Evolutionary conservation across 129 eudicot genomes (phyloP).

Genomic region (Apium graveolens): DNA sequence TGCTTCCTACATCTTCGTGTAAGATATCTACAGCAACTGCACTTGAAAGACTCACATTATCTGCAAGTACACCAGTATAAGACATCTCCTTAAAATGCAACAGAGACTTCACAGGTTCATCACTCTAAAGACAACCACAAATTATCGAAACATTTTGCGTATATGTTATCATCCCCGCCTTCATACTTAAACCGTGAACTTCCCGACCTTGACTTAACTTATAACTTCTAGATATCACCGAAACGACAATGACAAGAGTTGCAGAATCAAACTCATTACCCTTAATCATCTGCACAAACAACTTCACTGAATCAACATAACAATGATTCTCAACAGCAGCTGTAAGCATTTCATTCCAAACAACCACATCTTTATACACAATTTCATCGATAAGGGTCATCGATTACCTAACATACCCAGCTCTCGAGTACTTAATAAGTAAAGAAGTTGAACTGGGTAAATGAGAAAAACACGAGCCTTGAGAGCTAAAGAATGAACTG

Average conservation of each 20-base stretch:
- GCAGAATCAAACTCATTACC: conserved; percentile 9
- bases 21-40: neutral
- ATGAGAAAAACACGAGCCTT: conserved; percentile 46
- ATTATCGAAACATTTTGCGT: too few species aligned
- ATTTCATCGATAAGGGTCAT: conserved; percentile 38
- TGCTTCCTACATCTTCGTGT: conserved; percentile 23
- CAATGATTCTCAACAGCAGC: conserved; percentile 24
- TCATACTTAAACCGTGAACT: too few species aligned
- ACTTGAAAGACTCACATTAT: too few species aligned
- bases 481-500: conserved; percentile 41
- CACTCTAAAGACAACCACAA: too few species aligned
- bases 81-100: too few species aligned
- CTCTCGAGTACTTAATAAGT: conserved; percentile 39
- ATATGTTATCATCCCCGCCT: too few species aligned
- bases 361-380: conserved; percentile 38
- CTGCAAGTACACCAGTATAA: too few species aligned
- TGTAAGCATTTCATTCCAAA: conserved; percentile 68
- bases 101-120: too few species aligned
- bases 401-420: conserved; percentile 27
- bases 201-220: too few species aligned
- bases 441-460: conserved; percentile 43
- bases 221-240: too few species aligned
- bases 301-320: conserved; percentile 16
- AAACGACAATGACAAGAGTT: too few species aligned
- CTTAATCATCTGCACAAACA: conserved; percentile 39